Percentiles rank a stretch among this genome's conserved stretches.
Evolutionary conservation across 2,329 filamentous ascomycete genomes (phyloP).

Genomic region (Monosporascus sp.): DNA sequence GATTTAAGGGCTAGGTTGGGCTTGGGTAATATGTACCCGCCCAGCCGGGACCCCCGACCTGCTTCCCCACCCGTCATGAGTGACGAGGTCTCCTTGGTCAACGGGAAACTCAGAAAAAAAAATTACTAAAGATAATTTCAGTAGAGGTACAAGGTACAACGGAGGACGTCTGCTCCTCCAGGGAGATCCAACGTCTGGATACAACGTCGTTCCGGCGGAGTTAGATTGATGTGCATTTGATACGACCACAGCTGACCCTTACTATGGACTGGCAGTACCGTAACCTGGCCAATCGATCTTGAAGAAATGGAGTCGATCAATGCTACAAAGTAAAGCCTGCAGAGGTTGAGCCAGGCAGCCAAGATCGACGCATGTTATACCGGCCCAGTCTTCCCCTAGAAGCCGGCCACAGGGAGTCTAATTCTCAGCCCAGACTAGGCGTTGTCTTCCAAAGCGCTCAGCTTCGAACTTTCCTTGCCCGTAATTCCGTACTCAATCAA

Average conservation of each 20-base stretch:
- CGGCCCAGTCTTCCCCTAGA: not conserved
- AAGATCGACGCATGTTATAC: not conserved
- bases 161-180: not conserved
- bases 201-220: too few relatives aligned
- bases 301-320: not conserved
- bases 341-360: not conserved
- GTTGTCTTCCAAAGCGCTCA: not conserved
- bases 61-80: not conserved
- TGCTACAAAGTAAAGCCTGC: not conserved
- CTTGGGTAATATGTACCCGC: not conserved
- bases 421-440: not conserved
- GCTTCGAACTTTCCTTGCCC: not conserved
- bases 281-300: not conserved
- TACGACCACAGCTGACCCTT: not conserved
- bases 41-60: not conserved
- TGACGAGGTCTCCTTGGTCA: not conserved
- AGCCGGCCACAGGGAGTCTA: not conserved
- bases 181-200: not conserved
- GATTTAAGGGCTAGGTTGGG: not conserved
- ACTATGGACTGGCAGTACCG: not conserved
- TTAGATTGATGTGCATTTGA: too few relatives aligned
- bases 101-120: not conserved
- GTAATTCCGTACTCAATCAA: not conserved
- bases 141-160: not conserved
- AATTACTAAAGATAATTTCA: not conserved